Conservation (phyloP, 1,284 basidiomycete species). For the Phaffia rhodozyma region DNA sequence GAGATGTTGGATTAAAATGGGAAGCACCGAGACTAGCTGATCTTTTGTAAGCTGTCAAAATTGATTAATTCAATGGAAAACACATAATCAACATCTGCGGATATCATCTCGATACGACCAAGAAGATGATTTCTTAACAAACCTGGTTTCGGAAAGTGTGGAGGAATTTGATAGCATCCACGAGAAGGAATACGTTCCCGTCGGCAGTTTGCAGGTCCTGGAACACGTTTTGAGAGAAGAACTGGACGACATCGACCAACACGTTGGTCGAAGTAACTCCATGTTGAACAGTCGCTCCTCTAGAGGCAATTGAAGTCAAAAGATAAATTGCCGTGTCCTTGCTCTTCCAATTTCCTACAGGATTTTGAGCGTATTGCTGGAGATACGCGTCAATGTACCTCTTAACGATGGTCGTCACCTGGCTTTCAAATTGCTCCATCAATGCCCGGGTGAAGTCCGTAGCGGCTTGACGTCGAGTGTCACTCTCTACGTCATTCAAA, state of each 20-base stretch:
- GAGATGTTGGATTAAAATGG: constrained; percentile 76
- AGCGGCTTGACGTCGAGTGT: constrained; percentile 81
- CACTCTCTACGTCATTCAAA: constrained; percentile 33
- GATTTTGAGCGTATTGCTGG: constrained; percentile 45
- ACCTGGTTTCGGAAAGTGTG: constrained; percentile 93
- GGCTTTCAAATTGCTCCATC: constrained; percentile 63
- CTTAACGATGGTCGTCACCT: constrained; percentile 75
- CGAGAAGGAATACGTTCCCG: constrained; percentile 79
- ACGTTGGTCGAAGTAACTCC: constrained; percentile 89
- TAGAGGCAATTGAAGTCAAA: constrained; percentile 77
- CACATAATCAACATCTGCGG: background rate
- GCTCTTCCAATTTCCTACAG: constrained; percentile 67
- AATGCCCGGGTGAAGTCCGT: constrained; percentile 84
- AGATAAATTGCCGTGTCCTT: constrained; percentile 97
- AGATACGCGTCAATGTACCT: constrained; percentile 70
- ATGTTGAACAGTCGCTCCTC: constrained; percentile 71
- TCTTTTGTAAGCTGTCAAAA: constrained; percentile 72
- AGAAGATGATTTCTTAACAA: constrained; percentile 18
- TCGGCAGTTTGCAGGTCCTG: constrained; percentile 67
- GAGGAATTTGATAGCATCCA: constrained; percentile 88
- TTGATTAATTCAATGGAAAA: background rate
- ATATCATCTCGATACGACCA: background rate
- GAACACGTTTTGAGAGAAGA: constrained; percentile 87
- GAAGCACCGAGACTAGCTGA: constrained; percentile 82
- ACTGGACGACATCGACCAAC: constrained; percentile 85